Base-by-base conservation (phyloP, 768 basidiomycete species). In the Gymnopilus junonius region DNA sequence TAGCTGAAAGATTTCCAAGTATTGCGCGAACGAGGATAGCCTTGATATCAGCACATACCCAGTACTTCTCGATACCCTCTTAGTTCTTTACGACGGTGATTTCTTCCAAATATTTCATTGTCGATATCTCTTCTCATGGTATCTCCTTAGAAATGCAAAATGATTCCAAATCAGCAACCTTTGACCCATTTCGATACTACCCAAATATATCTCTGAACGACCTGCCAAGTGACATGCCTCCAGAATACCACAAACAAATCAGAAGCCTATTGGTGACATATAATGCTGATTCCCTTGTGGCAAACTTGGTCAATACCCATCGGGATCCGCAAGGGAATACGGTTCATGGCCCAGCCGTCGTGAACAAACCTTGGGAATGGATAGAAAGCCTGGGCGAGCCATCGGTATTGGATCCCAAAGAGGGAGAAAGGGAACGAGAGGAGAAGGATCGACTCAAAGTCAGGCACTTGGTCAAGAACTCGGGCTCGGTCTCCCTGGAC, bases 291-390 rank as follows among this genome's bases (percentile, higher is more conserved):
- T 75, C 77, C 14, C 73, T 82, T 21, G 86, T 91, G 4, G 72
- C 82, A 8, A 81, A 89, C 63, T 83, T 94, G 32, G 81, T 84
- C 3, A 83, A 83, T 50, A 83, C 85, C 3, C 81, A 87, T 62
- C 82, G 82, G 27, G 90, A 92, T 65, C 55, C 76, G 1, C 76
- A 76, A 12, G 90, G 89, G 0, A 79, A 81, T 17, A 62, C 85
- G 4, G 70, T 86, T 2, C 77, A 80, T 62, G 81, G 83, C 20
- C 70, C 76, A 4, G 81, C 84, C 1, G 89, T 93, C 17, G 79
- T 85, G 60, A 91, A 93, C 74, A 84, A 87, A 32, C 91, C 93
- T 3, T 94, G 92, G 92, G 92, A 94, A 73, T 94, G 92, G 92
- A 85, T 88, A 7, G 92, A 94, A 73, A 86, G 89, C 70, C 69